Evolutionary conservation across 371 early-diverging fungal genomes (phyloP).

Genomic region (Circinella minor): DNA sequence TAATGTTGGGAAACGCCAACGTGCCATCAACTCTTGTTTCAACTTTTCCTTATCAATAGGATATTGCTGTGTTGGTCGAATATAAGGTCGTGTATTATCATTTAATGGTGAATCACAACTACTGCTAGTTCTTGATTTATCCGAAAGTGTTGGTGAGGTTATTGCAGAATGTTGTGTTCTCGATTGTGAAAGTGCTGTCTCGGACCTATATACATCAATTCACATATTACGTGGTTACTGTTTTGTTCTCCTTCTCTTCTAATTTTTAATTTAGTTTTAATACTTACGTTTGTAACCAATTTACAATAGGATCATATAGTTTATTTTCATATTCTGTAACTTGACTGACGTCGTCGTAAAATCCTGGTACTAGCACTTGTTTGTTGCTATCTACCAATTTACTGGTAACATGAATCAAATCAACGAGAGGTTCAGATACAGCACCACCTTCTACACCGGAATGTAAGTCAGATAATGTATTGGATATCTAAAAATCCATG

Average conservation of each 20-base stretch:
- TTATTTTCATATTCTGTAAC: constrained; percentile 56
- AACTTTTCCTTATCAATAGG: constrained; percentile 38
- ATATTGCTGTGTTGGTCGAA: constrained; percentile 18
- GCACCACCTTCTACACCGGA: constrained; percentile 90
- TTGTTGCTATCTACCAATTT: constrained; percentile 63
- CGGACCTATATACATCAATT: constrained; percentile 9
- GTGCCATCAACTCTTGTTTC: constrained; percentile 67
- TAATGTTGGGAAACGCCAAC: constrained; percentile 82
- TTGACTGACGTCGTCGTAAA: constrained; percentile 63
- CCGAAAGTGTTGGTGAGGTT: constrained; percentile 30
- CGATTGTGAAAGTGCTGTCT: constrained; percentile 24
- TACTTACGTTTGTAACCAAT: constrained; percentile 49
- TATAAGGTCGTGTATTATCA: constrained; percentile 37
- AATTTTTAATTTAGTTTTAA: background rate
- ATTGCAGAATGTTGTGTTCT: constrained; percentile 40
- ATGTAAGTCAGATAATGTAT: constrained; percentile 72
- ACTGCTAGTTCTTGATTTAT: constrained; percentile 13
- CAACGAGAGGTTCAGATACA: constrained; percentile 77
- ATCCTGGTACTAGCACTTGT: constrained; percentile 72
- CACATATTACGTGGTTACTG: background rate
- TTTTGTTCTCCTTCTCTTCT: background rate
- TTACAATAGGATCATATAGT: constrained; percentile 59
- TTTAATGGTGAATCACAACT: constrained; percentile 18
- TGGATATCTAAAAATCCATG: constrained; percentile 34
- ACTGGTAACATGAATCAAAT: constrained; percentile 72